Evolutionary conservation across 257 asterid genomes (phyloP).

Genomic region (Gentiana straminea): DNA sequence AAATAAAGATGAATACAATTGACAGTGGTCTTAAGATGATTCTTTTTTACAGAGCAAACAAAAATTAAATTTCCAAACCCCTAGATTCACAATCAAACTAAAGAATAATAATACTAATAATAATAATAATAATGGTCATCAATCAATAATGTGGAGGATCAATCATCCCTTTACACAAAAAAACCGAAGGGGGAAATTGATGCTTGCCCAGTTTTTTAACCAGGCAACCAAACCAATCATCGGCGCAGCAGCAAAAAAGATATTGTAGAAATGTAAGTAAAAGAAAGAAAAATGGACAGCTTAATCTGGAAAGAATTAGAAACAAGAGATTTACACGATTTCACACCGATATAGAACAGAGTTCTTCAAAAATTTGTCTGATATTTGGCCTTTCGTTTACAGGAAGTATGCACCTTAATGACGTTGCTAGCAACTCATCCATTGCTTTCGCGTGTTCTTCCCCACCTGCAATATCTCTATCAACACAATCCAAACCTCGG

Average conservation of each 20-base stretch:
- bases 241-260: conserved; percentile 8
- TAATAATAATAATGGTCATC: conserved; percentile 11
- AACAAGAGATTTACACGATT: conserved; percentile 44
- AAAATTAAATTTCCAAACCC: too few species aligned
- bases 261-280: conserved; percentile 1
- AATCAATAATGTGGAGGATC: conserved; percentile 53
- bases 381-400: conserved; percentile 86
- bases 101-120: conserved; percentile 16
- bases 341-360: conserved; percentile 67
- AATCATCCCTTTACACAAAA: conserved; percentile 94
- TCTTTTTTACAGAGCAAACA: too few species aligned
- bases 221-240: conserved; percentile 36
- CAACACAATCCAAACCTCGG: conserved; percentile 86
- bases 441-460: conserved; percentile 68
- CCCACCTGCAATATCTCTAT: conserved; percentile 73
- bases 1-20: too few species aligned
- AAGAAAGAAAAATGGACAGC: conserved; percentile 22
- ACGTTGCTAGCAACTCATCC: conserved; percentile 73
- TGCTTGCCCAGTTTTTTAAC: conserved; percentile 40
- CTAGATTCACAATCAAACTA: conserved; percentile 22
- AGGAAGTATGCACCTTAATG: conserved; percentile 82
- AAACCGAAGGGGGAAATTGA: conserved; percentile 62
- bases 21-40: too few species aligned
- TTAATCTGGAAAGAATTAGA: conserved; percentile 41
- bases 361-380: conserved; percentile 63